These are phyloP conservation scores for Pilatotrama ljubarskyi DNA, from an alignment of 768 basidiomycete genomes.

Conservation along the genomic window DNA sequence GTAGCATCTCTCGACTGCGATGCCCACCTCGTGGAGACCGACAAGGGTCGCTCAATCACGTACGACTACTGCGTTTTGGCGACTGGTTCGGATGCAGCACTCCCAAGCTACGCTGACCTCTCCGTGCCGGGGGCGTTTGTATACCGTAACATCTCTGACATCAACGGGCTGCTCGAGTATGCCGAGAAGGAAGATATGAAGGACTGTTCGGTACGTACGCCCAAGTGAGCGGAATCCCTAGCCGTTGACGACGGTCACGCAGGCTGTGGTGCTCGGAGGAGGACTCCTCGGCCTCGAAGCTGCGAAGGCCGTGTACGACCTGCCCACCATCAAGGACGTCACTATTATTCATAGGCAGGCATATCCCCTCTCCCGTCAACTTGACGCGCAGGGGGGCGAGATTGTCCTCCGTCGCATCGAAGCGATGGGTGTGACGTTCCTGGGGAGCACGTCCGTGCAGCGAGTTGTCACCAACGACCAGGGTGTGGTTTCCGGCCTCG, in stretches of 20 bases:
- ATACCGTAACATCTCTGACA: slow-evolving; percentile 70
- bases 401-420: slow-evolving; percentile 62
- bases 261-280: slow-evolving; percentile 63
- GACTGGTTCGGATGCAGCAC: slow-evolving; percentile 65
- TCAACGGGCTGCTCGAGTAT: slow-evolving; percentile 64
- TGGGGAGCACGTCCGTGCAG: slow-evolving; percentile 42
- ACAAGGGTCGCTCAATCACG: slow-evolving; percentile 41
- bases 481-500: slow-evolving; percentile 47
- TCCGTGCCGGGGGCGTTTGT: slow-evolving; percentile 61
- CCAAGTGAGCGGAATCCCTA: not conserved
- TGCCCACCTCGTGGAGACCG: slow-evolving; percentile 47
- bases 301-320: slow-evolving; percentile 69
- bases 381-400: slow-evolving; percentile 57
- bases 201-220: slow-evolving; percentile 14
- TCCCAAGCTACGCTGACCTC: slow-evolving; percentile 57
- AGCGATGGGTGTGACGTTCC: slow-evolving; percentile 57
- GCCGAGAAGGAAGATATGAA: slow-evolving; percentile 47
- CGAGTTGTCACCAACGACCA: slow-evolving; percentile 38
- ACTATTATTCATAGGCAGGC: slow-evolving; percentile 53
- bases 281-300: slow-evolving; percentile 74
- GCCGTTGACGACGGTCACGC: not conserved
- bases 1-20: slow-evolving; percentile 42
- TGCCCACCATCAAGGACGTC: slow-evolving; percentile 47
- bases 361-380: slow-evolving; percentile 58
- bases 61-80: slow-evolving; percentile 70